A percentile compares a stretch with the other conserved stretches of the same genome.
These are phyloP conservation scores for Lecanicillium sp. DNA, from an alignment of 2,329 filamentous ascomycete genomes.

Conservation along the genomic window DNA sequence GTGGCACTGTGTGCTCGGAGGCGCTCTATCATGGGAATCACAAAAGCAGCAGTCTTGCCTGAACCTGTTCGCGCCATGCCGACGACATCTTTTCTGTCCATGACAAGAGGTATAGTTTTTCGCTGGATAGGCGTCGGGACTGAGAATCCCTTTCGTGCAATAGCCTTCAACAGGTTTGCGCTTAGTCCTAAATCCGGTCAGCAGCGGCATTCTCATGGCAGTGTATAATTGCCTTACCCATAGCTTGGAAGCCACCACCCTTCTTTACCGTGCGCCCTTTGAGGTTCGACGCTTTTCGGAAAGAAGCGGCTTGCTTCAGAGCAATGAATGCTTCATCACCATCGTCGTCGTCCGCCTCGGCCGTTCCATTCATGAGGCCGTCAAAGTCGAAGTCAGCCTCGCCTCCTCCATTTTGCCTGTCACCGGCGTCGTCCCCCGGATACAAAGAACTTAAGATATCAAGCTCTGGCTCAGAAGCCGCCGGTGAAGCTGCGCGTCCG, in stretches of 20 bases:
- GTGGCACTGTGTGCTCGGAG: slow-evolving; percentile 80
- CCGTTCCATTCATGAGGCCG: slow-evolving; percentile 48
- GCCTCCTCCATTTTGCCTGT: slow-evolving; percentile 26
- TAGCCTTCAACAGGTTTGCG: slow-evolving; percentile 77
- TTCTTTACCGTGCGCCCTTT: slow-evolving; percentile 88
- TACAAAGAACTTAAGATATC: slow-evolving; percentile 80
- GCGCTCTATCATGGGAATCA: slow-evolving; percentile 96
- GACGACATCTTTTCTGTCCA: slow-evolving; percentile 91
- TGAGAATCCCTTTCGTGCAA: slow-evolving; percentile 87
- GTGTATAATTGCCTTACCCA: slow-evolving; percentile 48
- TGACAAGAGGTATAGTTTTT: slow-evolving; percentile 86
- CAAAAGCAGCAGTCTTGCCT: slow-evolving; percentile 95
- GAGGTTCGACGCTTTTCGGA: slow-evolving; percentile 73
- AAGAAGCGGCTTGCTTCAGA: slow-evolving; percentile 75
- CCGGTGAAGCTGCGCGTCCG: slow-evolving; percentile 67
- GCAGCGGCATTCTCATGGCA: background rate
- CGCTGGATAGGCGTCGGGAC: slow-evolving; percentile 96
- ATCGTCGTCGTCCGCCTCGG: slow-evolving; percentile 42
- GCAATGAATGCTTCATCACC: slow-evolving; percentile 88
- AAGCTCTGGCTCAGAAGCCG: slow-evolving; percentile 80
- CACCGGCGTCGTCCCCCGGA: slow-evolving; percentile 46
- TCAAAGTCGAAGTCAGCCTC: slow-evolving; percentile 47
- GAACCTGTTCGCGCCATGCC: slow-evolving; percentile 99
- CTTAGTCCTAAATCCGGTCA: slow-evolving; percentile 52
- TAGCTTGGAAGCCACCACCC: slow-evolving; percentile 91